Evolutionary conservation across 228 moss, liverwort and hornwort genomes (phyloP).

Genomic region (Sphagnum magellanicum): DNA sequence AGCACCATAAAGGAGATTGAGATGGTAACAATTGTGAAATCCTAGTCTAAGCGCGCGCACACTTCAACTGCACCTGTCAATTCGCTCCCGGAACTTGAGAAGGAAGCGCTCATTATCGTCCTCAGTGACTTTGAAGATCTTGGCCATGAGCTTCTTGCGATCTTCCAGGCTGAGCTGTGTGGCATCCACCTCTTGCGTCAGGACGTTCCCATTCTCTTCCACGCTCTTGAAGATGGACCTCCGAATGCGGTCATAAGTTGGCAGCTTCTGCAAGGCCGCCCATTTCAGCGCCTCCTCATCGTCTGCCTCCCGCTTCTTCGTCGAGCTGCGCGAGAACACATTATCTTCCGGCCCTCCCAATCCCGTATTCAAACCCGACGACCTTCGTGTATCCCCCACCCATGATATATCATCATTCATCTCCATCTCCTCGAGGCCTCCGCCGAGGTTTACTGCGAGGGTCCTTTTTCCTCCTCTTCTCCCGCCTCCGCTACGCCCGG

Average conservation of each 20-base stretch:
- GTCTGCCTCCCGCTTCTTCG: constrained; percentile 57
- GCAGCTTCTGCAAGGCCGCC: constrained; percentile 90
- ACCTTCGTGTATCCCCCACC: too few relatives aligned
- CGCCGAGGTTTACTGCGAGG: too few relatives aligned
- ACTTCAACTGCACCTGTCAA: constrained; percentile 36
- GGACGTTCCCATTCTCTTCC: constrained; percentile 53
- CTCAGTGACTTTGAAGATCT: constrained; percentile 73
- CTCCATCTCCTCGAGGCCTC: too few relatives aligned
- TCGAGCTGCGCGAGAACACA: constrained; percentile 72
- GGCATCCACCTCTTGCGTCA: constrained; percentile 71
- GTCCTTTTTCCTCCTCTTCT: too few relatives aligned
- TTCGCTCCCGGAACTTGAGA: constrained; percentile 70
- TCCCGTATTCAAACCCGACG: too few relatives aligned
- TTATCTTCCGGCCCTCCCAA: constrained; percentile 20
- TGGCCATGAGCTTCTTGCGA: constrained; percentile 80
- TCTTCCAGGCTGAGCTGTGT: constrained; percentile 73
- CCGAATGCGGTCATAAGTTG: constrained; percentile 80
- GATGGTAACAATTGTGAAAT: too few relatives aligned
- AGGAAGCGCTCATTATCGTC: constrained; percentile 92
- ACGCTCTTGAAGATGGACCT: constrained; percentile 74
- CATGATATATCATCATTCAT: too few relatives aligned
- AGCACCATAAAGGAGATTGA: too few relatives aligned
- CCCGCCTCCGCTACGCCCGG: too few relatives aligned
- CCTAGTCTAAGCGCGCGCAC: too few relatives aligned
- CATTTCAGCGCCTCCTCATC: constrained; percentile 91